Evolutionary conservation across 352 stramenopile species (phyloP).

Genomic region (Blastocystis sp.): DNA sequence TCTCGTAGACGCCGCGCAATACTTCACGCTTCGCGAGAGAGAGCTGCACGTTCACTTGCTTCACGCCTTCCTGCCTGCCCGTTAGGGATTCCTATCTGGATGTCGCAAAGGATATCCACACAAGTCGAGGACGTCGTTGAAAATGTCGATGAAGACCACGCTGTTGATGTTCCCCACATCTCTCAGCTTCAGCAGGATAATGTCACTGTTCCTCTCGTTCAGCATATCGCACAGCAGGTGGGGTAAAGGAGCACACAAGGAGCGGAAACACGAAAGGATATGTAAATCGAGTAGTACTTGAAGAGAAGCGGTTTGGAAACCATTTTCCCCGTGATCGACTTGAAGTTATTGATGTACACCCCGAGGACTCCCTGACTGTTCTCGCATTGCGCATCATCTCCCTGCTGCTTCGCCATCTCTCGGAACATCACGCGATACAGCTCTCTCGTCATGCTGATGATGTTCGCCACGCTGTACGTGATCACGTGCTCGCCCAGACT

Average conservation of each 20-base stretch:
- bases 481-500: conserved; percentile 6
- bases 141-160: conserved; percentile 62
- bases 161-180: conserved; percentile 41
- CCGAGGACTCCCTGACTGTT: background rate
- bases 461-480: conserved; percentile 33
- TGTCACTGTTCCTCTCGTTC: conserved; percentile 20
- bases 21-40: conserved; percentile 31
- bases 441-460: background rate
- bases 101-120: conserved; percentile 51
- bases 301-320: conserved; percentile 11
- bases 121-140: conserved; percentile 58
- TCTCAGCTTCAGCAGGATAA: conserved; percentile 57
- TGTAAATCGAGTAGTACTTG: conserved; percentile 41
- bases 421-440: conserved; percentile 31
- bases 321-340: conserved; percentile 19
- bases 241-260: background rate
- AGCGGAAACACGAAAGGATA: background rate
- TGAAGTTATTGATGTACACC: conserved; percentile 51
- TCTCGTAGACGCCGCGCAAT: conserved; percentile 32
- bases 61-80: conserved; percentile 18
- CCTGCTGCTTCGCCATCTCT: background rate
- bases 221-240: conserved; percentile 60
- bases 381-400: background rate
- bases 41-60: conserved; percentile 64
- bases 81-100: background rate